phyloP scores from a whole-genome alignment of 768 basidiomycete species.

The Phylloporus sp. region DNA sequence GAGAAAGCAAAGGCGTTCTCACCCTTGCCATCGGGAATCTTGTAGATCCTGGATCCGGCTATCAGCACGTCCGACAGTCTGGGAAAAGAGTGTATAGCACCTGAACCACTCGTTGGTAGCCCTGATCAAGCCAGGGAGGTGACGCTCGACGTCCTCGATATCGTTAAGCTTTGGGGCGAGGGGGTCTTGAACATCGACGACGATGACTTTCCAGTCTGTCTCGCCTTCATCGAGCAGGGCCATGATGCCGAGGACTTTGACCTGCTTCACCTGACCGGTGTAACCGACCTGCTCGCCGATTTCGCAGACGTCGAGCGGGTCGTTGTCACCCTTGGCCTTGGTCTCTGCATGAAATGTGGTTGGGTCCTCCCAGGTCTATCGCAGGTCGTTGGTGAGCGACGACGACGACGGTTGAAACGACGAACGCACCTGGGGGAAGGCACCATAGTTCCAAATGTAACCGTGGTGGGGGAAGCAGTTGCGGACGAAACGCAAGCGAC shows the following conservation, averaged over 20 bases:
- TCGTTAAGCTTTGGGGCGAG: conserved; percentile 96
- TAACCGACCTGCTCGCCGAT: conserved; percentile 99
- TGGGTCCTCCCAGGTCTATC: conserved; percentile 98
- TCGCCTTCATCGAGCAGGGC: conserved; percentile 98
- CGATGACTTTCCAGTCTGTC: conserved; percentile 99
- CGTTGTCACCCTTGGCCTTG: conserved; percentile 98
- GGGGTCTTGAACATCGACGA: conserved; percentile 93
- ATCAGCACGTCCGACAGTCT: not conserved
- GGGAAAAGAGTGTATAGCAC: conserved; percentile 37
- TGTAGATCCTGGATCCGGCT: conserved; percentile 69
- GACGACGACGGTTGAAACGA: not conserved
- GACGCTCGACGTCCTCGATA: conserved; percentile 97
- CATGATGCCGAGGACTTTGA: conserved; percentile 99
- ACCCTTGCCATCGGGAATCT: conserved; percentile 92
- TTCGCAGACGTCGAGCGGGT: conserved; percentile 99
- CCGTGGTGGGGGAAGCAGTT: conserved; percentile 99
- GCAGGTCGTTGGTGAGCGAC: not conserved
- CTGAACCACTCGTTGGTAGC: conserved; percentile 99
- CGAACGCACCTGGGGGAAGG: conserved; percentile 85
- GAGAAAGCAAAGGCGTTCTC: conserved; percentile 99
- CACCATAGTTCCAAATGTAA: conserved; percentile 99
- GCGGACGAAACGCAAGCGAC: conserved; percentile 92
- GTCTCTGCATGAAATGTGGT: conserved; percentile 84
- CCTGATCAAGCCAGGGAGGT: conserved; percentile 93
- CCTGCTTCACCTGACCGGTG: conserved; percentile 97